Conservation (phyloP, 257 asterid genomes). For the Catharanthus roseus region DNA sequence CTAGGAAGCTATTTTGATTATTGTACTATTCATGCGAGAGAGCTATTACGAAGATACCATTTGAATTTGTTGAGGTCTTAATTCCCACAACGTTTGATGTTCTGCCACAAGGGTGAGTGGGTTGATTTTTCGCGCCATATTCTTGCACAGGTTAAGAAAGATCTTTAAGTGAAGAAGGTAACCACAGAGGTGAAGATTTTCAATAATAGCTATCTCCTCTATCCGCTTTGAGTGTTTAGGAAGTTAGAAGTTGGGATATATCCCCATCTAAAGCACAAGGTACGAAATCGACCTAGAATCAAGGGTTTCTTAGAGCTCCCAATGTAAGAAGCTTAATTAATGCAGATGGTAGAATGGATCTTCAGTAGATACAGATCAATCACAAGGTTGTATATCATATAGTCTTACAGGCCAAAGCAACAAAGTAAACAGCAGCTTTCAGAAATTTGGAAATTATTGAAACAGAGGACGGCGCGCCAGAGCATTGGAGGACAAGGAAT, state of each 20-base stretch:
- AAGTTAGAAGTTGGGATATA: no score
- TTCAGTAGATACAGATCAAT: neutral
- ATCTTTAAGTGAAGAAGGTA: conserved; percentile 46
- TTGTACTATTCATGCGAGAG: no score
- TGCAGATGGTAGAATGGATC: neutral
- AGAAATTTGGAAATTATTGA: neutral
- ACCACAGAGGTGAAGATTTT: conserved; percentile 49
- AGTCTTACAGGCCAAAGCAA: neutral
- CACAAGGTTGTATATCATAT: neutral
- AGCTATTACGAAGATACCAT: no score
- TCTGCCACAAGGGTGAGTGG: conserved; percentile 61
- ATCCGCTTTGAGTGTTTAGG: no score
- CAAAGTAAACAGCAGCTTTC: neutral
- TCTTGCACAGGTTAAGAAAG: conserved; percentile 46
- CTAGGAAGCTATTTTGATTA: no score
- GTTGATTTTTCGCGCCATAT: conserved; percentile 58
- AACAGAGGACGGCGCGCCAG: neutral
- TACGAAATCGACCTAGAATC: no score
- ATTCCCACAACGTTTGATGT: conserved; percentile 63
- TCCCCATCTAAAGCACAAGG: no score
- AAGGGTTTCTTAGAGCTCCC: no score
- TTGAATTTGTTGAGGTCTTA: no score
- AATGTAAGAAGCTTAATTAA: no score
- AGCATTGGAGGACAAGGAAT: neutral
- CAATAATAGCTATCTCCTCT: no score